Evolutionary conservation across 805 yeast genomes (phyloP).

Genomic region (Myxozyma geophila): DNA sequence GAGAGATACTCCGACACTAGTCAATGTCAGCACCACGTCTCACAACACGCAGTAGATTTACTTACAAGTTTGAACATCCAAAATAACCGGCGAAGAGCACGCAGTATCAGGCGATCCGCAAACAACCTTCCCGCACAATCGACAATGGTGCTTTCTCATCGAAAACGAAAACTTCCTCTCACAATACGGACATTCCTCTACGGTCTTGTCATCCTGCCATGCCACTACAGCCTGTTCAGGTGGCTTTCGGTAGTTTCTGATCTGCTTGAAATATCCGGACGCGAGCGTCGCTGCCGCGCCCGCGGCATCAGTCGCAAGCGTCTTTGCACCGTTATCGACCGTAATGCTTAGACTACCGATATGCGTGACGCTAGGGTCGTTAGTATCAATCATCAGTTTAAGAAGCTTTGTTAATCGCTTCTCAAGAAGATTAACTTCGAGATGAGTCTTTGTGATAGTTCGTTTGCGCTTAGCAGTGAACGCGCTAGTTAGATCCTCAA

Average conservation of each 20-base stretch:
- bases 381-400: slow-evolving; percentile 22
- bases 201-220: slow-evolving; percentile 66
- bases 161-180: slow-evolving; percentile 58
- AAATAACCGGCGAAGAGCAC: slow-evolving; percentile 67
- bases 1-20: slow-evolving; percentile 24
- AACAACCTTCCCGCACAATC: slow-evolving; percentile 81
- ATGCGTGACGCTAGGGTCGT: slow-evolving; percentile 40
- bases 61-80: slow-evolving; percentile 32
- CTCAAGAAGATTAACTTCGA: slow-evolving; percentile 63
- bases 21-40: background rate
- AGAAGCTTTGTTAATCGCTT: slow-evolving; percentile 51
- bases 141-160: slow-evolving; percentile 84
- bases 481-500: slow-evolving; percentile 51
- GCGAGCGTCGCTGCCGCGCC: slow-evolving; percentile 28
- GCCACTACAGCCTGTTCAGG: slow-evolving; percentile 56
- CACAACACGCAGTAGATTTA: background rate
- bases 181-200: slow-evolving; percentile 68
- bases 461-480: slow-evolving; percentile 52
- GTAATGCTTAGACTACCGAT: slow-evolving; percentile 32
- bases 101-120: slow-evolving; percentile 67
- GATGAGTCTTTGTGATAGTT: slow-evolving; percentile 54
- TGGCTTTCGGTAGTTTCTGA: slow-evolving; percentile 42
- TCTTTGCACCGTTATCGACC: slow-evolving; percentile 39
- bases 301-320: slow-evolving; percentile 38
- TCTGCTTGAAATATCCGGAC: slow-evolving; percentile 35